Evolutionary conservation across 176 grass and related monocot genomes (phyloP).

Genomic region (Hyparrhenia diplandra): DNA sequence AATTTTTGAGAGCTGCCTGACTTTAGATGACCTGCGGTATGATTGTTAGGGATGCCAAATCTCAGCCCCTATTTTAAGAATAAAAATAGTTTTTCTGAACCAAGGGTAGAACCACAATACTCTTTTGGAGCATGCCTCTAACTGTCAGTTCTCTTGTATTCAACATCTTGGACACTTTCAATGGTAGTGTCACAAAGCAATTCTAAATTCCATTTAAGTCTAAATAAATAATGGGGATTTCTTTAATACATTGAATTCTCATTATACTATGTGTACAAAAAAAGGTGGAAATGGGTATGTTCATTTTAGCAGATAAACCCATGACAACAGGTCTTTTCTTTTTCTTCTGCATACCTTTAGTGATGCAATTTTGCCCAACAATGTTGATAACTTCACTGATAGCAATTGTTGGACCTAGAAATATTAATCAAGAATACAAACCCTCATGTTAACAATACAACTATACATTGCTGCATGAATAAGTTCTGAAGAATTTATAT

Average conservation of each 20-base stretch:
- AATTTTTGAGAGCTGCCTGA: not conserved
- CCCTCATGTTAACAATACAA: not conserved
- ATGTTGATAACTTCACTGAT: conserved; percentile 80
- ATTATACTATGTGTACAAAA: not conserved
- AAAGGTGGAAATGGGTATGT: conserved; percentile 18
- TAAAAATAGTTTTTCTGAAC: no score
- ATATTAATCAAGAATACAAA: conserved; percentile 2
- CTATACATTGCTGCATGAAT: conserved; percentile 3
- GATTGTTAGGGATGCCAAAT: no score
- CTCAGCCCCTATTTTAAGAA: no score
- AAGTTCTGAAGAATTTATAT: not conserved
- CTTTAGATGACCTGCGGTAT: not conserved
- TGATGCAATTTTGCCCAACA: conserved; percentile 68
- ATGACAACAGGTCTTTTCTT: not conserved
- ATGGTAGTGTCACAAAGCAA: not conserved
- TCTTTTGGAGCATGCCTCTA: no score
- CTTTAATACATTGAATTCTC: no score
- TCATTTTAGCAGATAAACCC: conserved; percentile 13
- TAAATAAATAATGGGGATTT: no score
- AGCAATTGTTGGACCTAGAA: conserved; percentile 60
- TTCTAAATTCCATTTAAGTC: not conserved
- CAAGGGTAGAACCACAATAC: no score
- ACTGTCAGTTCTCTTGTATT: no score
- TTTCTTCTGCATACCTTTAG: conserved; percentile 73
- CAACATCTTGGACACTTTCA: not conserved